Evolutionary conservation across 352 stramenopile species (phyloP).

Genomic region (Elongisporangium undulatum): DNA sequence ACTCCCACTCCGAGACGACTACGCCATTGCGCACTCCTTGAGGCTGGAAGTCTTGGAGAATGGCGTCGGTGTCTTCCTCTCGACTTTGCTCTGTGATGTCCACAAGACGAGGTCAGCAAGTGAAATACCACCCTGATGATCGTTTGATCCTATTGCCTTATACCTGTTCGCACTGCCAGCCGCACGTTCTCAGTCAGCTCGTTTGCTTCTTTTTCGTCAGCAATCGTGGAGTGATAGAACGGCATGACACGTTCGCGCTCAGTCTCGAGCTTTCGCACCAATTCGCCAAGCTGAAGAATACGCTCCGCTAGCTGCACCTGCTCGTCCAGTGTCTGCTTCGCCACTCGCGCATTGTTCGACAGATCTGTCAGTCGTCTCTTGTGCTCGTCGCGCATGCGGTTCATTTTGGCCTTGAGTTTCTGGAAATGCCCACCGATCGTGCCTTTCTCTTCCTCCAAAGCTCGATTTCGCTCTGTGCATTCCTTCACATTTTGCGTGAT

Average conservation of each 20-base stretch:
- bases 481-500: constrained; percentile 90
- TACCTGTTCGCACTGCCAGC: constrained; percentile 31
- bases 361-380: constrained; percentile 73
- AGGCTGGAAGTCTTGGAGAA: constrained; percentile 34
- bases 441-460: constrained; percentile 89
- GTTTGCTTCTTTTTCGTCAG: constrained; percentile 60
- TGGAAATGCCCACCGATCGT: constrained; percentile 80
- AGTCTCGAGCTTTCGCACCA: constrained; percentile 90
- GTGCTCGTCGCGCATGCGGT: constrained; percentile 84
- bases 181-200: constrained; percentile 63
- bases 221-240: constrained; percentile 63
- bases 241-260: constrained; percentile 89
- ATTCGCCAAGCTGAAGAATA: constrained; percentile 87
- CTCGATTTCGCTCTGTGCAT: constrained; percentile 84
- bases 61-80: constrained; percentile 15
- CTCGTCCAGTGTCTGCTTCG: constrained; percentile 68
- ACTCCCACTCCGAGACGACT: constrained; percentile 70
- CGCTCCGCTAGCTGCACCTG: constrained; percentile 73
- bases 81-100: constrained; percentile 21
- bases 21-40: constrained; percentile 50
- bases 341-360: constrained; percentile 69
- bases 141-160: constrained; percentile 3
- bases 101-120: constrained; percentile 12
- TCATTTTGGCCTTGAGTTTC: constrained; percentile 89
- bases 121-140: constrained; percentile 2